Conservation (phyloP, 2,329 filamentous ascomycete genomes). For the Colletotrichum endophyticum region DNA sequence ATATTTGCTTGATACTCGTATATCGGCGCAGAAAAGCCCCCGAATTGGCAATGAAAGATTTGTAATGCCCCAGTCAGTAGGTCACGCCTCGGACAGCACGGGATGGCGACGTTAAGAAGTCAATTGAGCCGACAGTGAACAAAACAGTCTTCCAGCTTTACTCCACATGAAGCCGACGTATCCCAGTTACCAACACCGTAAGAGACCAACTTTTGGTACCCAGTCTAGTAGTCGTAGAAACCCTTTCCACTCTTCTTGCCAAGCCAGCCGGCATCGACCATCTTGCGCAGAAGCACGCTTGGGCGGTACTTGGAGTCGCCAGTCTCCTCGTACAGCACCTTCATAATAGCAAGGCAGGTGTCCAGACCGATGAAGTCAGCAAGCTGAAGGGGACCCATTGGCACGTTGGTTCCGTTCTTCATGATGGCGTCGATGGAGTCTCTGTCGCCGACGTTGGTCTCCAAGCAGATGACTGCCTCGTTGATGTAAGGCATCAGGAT, state of each 20-base stretch:
- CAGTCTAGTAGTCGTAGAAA: slow-evolving; percentile 83
- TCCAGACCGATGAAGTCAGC: slow-evolving; percentile 98
- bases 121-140: neutral
- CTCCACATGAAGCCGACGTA: neutral
- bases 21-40: neutral
- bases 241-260: slow-evolving; percentile 98
- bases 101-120: neutral
- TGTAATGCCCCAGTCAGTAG: neutral
- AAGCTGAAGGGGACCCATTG: slow-evolving; percentile 92
- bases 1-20: neutral
- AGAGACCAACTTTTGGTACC: neutral
- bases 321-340: slow-evolving; percentile 87
- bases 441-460: slow-evolving; percentile 86
- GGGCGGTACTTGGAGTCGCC: slow-evolving; percentile 96
- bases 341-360: slow-evolving; percentile 97
- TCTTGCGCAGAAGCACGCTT: slow-evolving; percentile 84
- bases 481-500: slow-evolving; percentile 99
- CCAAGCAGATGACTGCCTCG: slow-evolving; percentile 93
- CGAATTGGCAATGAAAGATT: neutral
- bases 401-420: slow-evolving; percentile 99
- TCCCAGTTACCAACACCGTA: neutral
- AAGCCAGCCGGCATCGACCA: slow-evolving; percentile 97
- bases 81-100: neutral
- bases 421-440: slow-evolving; percentile 97
- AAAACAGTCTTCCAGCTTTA: neutral